These are phyloP conservation scores for Talaromyces funiculosus DNA, from an alignment of 2,329 filamentous ascomycete species.

Conservation along the genomic window DNA sequence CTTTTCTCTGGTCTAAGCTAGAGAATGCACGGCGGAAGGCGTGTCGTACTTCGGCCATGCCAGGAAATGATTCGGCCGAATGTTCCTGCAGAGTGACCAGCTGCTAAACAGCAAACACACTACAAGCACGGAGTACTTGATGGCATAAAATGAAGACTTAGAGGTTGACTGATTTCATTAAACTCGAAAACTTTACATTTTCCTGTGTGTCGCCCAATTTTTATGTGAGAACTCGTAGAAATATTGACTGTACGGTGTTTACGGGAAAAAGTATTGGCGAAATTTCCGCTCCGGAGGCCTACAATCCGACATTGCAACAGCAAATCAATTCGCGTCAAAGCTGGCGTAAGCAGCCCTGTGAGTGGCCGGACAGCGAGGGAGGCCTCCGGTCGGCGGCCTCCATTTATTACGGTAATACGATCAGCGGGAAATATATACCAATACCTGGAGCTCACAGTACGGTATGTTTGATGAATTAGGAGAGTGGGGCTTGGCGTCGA, in stretches of 20 bases:
- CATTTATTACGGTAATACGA: neutral
- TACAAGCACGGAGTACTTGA: neutral
- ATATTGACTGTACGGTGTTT: neutral
- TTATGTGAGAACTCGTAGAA: neutral
- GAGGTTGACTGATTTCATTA: neutral
- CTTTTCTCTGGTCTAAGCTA: neutral
- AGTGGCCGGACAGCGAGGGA: conserved; percentile 8
- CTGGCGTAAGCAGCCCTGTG: neutral
- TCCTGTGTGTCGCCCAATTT: neutral
- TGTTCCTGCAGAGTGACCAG: neutral
- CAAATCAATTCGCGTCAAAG: conserved; percentile 12
- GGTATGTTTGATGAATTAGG: neutral
- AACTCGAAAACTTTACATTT: neutral
- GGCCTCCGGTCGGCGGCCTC: conserved; percentile 10
- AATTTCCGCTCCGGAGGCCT: conserved; percentile 12
- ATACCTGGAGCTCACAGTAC: neutral
- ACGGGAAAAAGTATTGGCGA: conserved; percentile 5
- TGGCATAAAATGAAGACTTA: no score
- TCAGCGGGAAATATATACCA: conserved; percentile 3
- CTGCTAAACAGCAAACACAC: neutral
- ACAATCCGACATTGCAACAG: neutral
- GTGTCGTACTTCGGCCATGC: neutral
- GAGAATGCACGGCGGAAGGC: conserved; percentile 1
- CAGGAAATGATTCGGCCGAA: neutral
- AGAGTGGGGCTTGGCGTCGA: conserved; percentile 2